These are phyloP conservation scores for Termitomyces sp. DNA, from an alignment of 768 basidiomycete species.

Conservation along the genomic window DNA sequence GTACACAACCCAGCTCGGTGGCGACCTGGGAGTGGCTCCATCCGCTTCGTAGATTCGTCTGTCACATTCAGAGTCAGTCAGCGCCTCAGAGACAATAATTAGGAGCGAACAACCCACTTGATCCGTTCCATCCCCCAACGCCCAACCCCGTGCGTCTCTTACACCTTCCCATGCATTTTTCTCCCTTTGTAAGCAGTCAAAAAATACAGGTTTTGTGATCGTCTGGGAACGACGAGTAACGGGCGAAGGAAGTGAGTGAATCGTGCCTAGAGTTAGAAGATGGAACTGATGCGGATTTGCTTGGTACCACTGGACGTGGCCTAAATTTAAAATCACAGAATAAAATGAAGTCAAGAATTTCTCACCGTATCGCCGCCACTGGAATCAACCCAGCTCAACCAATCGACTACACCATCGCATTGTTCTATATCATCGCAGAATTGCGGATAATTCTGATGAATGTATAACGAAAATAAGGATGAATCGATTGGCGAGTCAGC, in stretches of 20 bases:
- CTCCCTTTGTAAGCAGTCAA: constrained; percentile 55
- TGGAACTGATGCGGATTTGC: constrained; percentile 87
- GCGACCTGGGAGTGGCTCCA: constrained; percentile 55
- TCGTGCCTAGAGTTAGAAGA: constrained; percentile 71
- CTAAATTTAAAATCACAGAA: neutral
- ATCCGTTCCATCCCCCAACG: constrained; percentile 31
- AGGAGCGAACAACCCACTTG: constrained; percentile 3
- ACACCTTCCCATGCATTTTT: constrained; percentile 61
- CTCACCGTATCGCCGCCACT: constrained; percentile 62
- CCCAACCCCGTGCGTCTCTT: constrained; percentile 56
- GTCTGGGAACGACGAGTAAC: constrained; percentile 79
- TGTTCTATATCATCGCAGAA: constrained; percentile 81
- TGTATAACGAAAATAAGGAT: constrained; percentile 82
- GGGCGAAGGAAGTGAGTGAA: constrained; percentile 87
- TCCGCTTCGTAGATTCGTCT: constrained; percentile 28
- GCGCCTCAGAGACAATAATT: neutral
- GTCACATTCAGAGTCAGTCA: constrained; percentile 17
- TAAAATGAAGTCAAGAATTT: neutral
- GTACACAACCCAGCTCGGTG: constrained; percentile 55
- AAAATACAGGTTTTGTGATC: constrained; percentile 84
- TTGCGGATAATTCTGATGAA: constrained; percentile 91
- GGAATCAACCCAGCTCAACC: constrained; percentile 74
- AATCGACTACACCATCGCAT: constrained; percentile 64
- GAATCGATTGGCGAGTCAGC: constrained; percentile 90
- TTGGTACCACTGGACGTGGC: constrained; percentile 50